Percentiles rank a stretch among this genome's conserved stretches.
These are phyloP conservation scores for Jaenimonas drosophilae DNA, from an alignment of 208 protist species.

Conservation along the genomic window DNA sequence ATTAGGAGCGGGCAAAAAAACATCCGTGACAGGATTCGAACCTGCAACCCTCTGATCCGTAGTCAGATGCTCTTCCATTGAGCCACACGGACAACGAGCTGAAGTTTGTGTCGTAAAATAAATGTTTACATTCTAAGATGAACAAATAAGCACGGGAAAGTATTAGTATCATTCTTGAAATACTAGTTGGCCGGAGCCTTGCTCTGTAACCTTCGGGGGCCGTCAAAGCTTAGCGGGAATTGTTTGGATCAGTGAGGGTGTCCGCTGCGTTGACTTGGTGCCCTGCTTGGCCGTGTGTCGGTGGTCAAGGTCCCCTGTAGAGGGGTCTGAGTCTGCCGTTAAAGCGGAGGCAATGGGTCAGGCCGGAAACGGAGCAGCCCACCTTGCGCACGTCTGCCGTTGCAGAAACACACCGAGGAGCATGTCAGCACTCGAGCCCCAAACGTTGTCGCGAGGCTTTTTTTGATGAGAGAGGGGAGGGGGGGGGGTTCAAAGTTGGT, in stretches of 20 bases:
- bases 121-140: not conserved
- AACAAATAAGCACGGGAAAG: not conserved
- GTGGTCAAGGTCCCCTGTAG: conserved; percentile 29
- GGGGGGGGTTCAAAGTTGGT: too few relatives aligned
- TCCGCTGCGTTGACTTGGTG: conserved; percentile 80
- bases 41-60: conserved; percentile 84
- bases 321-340: conserved; percentile 42
- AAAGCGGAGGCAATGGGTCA: conserved; percentile 68
- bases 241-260: conserved; percentile 61
- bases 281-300: conserved; percentile 84
- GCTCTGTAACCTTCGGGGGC: conserved; percentile 80
- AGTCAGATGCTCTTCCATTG: conserved; percentile 87
- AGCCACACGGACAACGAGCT: conserved; percentile 54
- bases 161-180: not conserved
- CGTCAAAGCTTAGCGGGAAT: conserved; percentile 17
- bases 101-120: not conserved
- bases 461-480: too few relatives aligned
- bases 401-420: conserved; percentile 81
- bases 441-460: conserved; percentile 37
- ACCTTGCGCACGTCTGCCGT: conserved; percentile 77
- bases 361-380: conserved; percentile 83
- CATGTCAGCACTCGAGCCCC: conserved; percentile 59
- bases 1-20: too few relatives aligned
- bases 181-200: conserved; percentile 30
- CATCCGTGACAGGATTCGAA: conserved; percentile 85